Base-by-base conservation (phyloP, 2,329 filamentous ascomycete genomes). In the Amylocarpus encephaloides region DNA sequence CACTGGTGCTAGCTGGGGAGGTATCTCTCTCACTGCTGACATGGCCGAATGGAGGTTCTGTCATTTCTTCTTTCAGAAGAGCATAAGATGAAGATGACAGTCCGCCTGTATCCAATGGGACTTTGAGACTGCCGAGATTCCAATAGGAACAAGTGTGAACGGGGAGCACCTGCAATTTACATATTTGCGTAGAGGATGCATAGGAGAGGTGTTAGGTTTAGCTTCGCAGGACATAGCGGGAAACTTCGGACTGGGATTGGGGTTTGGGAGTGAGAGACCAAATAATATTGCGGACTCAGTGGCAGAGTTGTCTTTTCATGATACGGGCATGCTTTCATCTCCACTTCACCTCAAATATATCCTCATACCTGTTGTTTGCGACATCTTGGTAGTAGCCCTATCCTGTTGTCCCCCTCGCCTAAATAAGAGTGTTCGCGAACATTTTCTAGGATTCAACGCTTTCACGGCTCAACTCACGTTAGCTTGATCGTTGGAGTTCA, bases 1-100 rank as follows among this genome's bases (percentile, higher is more conserved):
- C 1, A 56, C 55, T 10, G 66, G 68, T 41, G 69, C 70, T 2
- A 73, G 73, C 18, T 75, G 71, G 71, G 70, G 70, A 39, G 71
- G 70, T n/a, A 67, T 71, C 38, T 68, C 66, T n/a, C 58, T 75
- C 13, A 70, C 68, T 0, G 70, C 71, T 3, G 65, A 68, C 6
- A 75, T 76, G 72, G 69, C 64, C 73, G 1, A 69, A 73, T 52
- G 67, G 67, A 1, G 60, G 66, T 1, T 59, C 60, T 30, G 65
- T 74, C 6, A 64, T 73, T 46, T 67, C 68, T 3, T 70, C 68
- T 0, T 73, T 76, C 54, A 66, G 73, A 5, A 68, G 71, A 52
- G 70, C 70, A 19, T 67, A 65, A 29, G 63, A 69, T 54, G 72
- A 73, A 57, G 51, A 52, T 3, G 69, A 36, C 7, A 29, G 16